Evolutionary conservation across 768 basidiomycete genomes (phyloP), one percentile per base, ranked within the genome.

Genomic region (Rhizopogon vinicolor): DNA sequence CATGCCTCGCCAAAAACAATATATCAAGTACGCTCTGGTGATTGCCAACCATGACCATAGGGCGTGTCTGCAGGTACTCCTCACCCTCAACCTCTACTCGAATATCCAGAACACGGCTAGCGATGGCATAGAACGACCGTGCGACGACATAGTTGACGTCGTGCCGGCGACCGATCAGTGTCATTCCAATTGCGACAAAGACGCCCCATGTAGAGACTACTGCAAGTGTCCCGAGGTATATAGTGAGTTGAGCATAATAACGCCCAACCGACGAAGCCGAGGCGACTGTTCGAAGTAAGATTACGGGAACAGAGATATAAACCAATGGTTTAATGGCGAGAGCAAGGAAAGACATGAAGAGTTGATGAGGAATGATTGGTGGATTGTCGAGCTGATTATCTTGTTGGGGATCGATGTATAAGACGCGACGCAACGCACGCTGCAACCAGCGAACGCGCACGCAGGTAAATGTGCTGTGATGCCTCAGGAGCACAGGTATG

Each of bases 11-110:
- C 52, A 93, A 73, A 63, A 84, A 84, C 37, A 96, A 68, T 57
- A 99, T 81, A 70, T 97, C 93, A 43, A 97, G 69, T 83, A 93
- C 89, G 56, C 88, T 93, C 76, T 98, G 96, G 68, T 98, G 96
- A 67, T 98, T 98, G 12, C 81, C 83, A 65, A 98, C 81, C 28
- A 93, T 69, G 12, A 98, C 81, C 1, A 85, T 83, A 7, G 93
- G 91, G 49, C 76, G 73, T n/a, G 76, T 79, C 60, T 75, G 70
- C 44, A 98, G 74, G 67, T 94, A 74, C 66, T 98, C 92, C 65
- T 84, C 84, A 10, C 93, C 94, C 67, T 98, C 94, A 35, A 98
- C 79, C 55, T 85, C 81, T 62, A 97, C 74, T 44, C 72, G 68
- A 58, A 95, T 71, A 61, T 84, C 87, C 44, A 96, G 66, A 2